These are phyloP conservation scores for Hypsizygus ulmarius DNA, from an alignment of 1,284 basidiomycete genomes.

Conservation along the genomic window DNA sequence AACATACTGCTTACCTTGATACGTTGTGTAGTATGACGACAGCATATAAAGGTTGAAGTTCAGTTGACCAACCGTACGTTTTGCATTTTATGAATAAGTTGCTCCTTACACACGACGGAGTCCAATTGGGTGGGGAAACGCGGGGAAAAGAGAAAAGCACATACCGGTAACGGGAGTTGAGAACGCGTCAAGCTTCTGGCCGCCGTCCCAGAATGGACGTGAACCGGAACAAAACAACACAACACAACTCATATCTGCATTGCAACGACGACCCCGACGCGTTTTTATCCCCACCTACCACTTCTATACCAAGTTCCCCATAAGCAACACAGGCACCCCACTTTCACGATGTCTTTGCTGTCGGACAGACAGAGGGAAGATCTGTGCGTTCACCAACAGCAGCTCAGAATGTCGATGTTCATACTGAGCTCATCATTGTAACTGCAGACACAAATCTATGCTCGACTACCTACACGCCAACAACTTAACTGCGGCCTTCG, in stretches of 20 bases:
- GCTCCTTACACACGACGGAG: too few species aligned
- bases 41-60: too few species aligned
- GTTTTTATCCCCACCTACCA: constrained; percentile 9
- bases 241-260: constrained; percentile 14
- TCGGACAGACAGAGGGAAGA: constrained; percentile 83
- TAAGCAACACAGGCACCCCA: not conserved
- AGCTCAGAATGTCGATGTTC: constrained; percentile 4
- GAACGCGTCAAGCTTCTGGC: too few species aligned
- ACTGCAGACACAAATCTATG: constrained; percentile 76
- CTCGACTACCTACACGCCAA: constrained; percentile 77
- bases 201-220: not conserved
- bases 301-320: constrained; percentile 1
- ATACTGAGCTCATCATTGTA: constrained; percentile 9
- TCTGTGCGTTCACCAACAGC: constrained; percentile 50
- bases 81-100: too few species aligned
- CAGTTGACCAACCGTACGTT: too few species aligned
- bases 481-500: constrained; percentile 62
- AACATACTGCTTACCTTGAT: too few species aligned
- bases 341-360: constrained; percentile 48
- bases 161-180: too few species aligned
- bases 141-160: too few species aligned
- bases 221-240: constrained; percentile 17
- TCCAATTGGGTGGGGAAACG: too few species aligned
- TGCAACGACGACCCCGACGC: constrained; percentile 10
- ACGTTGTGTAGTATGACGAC: too few species aligned